Conservation (phyloP, 805 yeast species). For the Candida orba region DNA sequence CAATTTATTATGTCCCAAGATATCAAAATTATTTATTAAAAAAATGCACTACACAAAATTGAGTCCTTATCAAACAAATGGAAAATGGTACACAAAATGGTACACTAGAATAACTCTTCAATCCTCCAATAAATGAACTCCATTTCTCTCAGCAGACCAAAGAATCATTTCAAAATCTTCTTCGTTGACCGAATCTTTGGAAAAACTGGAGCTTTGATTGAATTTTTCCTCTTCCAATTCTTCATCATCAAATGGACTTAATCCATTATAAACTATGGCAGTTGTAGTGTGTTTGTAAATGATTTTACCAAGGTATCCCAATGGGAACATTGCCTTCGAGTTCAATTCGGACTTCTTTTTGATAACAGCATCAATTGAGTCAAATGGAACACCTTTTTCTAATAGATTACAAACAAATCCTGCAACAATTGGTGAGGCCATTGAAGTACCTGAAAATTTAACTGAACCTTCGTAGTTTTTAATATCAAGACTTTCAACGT, state of each 20-base stretch:
- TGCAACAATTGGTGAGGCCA: slow-evolving; percentile 69
- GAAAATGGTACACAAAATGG: neutral
- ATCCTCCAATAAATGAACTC: neutral
- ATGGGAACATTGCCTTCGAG: slow-evolving; percentile 39
- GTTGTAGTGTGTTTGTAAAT: slow-evolving; percentile 5
- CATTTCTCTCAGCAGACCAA: slow-evolving; percentile 1
- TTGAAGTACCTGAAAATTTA: slow-evolving; percentile 64
- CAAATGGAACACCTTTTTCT: slow-evolving; percentile 36
- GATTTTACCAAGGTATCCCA: slow-evolving; percentile 12
- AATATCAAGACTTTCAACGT: slow-evolving; percentile 47
- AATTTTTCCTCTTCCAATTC: neutral
- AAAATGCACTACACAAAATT: neutral
- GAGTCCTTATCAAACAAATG: too few relatives aligned
- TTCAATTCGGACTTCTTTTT: slow-evolving; percentile 17
- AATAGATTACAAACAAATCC: slow-evolving; percentile 56
- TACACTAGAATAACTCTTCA: neutral
- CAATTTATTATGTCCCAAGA: neutral
- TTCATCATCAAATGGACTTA: neutral
- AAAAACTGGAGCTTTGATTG: too few relatives aligned
- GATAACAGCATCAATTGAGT: slow-evolving; percentile 28
- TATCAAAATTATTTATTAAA: neutral
- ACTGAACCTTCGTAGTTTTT: slow-evolving; percentile 17
- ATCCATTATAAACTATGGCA: slow-evolving; percentile 9
- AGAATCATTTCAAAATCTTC: neutral
- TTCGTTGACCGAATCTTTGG: neutral